phyloP scores from a whole-genome alignment of 768 basidiomycete genomes.

The Mycena indigotica region DNA sequence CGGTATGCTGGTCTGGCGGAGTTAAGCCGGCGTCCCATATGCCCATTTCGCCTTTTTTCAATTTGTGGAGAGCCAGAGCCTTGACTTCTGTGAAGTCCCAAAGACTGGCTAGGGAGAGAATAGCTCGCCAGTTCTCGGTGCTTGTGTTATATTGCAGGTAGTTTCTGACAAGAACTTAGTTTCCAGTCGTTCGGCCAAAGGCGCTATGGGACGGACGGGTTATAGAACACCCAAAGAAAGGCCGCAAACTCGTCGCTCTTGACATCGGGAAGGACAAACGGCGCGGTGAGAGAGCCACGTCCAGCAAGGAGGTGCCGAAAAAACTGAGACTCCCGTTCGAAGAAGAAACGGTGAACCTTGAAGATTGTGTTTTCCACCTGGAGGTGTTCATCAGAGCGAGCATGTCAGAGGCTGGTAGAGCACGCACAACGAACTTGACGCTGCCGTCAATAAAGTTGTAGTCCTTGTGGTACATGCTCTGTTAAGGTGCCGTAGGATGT shows the following conservation, averaged over 20 bases:
- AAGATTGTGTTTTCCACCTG: slow-evolving; percentile 22
- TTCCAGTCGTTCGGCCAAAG: background rate
- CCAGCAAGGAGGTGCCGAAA: slow-evolving; percentile 9
- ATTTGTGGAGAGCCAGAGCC: slow-evolving; percentile 39
- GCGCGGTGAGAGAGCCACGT: slow-evolving; percentile 10
- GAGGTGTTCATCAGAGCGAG: background rate
- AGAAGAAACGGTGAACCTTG: slow-evolving; percentile 31
- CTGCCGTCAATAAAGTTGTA: background rate
- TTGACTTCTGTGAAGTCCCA: slow-evolving; percentile 47
- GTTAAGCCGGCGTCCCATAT: too few relatives aligned
- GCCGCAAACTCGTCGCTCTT: slow-evolving; percentile 42
- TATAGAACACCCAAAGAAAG: slow-evolving; percentile 54
- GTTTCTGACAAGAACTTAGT: background rate
- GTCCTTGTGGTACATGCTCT: background rate
- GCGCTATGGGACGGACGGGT: slow-evolving; percentile 37
- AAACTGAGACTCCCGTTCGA: slow-evolving; percentile 33
- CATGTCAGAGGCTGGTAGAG: background rate
- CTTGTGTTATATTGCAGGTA: background rate
- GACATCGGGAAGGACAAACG: slow-evolving; percentile 31
- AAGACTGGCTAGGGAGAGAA: slow-evolving; percentile 42
- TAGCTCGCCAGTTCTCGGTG: slow-evolving; percentile 36
- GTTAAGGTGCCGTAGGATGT: too few relatives aligned
- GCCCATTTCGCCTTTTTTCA: slow-evolving; percentile 17
- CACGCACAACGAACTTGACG: background rate
- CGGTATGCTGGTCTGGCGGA: too few relatives aligned